Conservation (phyloP, 106 monocot species). For the Phalaenopsis equestris region DNA sequence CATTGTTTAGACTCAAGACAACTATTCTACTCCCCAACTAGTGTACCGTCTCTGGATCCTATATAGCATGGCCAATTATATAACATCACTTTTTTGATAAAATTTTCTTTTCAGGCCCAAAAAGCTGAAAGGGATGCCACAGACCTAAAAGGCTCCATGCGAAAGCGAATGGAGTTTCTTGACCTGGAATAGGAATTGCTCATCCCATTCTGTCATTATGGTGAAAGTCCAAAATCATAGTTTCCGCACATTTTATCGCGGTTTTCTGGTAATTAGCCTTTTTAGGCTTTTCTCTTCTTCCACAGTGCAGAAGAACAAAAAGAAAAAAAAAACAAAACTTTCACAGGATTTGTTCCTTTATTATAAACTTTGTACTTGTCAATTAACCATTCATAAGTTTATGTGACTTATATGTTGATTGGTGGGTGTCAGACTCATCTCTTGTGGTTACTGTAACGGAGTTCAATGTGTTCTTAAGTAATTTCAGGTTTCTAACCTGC, state of each 20-base stretch:
- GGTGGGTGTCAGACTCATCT: too few species aligned
- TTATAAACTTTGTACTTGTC: not conserved
- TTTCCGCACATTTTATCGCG: slow-evolving; percentile 5
- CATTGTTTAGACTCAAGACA: too few species aligned
- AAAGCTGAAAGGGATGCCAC: slow-evolving; percentile 62
- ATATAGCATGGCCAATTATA: too few species aligned
- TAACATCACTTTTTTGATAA: not conserved
- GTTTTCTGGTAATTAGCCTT: not conserved
- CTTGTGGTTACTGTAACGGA: too few species aligned
- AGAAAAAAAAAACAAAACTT: not conserved
- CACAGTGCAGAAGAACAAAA: not conserved
- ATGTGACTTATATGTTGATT: too few species aligned
- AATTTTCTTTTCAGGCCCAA: slow-evolving; percentile 32
- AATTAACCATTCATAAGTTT: too few species aligned
- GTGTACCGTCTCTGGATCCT: too few species aligned
- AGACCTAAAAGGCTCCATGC: slow-evolving; percentile 61
- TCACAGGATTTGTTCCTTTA: not conserved
- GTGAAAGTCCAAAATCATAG: not conserved
- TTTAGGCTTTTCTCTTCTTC: not conserved
- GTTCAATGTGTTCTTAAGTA: too few species aligned
- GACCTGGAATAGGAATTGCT: slow-evolving; percentile 39
- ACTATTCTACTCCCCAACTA: too few species aligned
- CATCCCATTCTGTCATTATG: not conserved
- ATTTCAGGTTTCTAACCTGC: too few species aligned
- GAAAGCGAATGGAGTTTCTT: slow-evolving; percentile 71